A percentile compares a stretch with the other conserved stretches of the same genome.
phyloP scores from a whole-genome alignment of 2,329 filamentous ascomycete genomes.

The Fusarium protoensiforme region DNA sequence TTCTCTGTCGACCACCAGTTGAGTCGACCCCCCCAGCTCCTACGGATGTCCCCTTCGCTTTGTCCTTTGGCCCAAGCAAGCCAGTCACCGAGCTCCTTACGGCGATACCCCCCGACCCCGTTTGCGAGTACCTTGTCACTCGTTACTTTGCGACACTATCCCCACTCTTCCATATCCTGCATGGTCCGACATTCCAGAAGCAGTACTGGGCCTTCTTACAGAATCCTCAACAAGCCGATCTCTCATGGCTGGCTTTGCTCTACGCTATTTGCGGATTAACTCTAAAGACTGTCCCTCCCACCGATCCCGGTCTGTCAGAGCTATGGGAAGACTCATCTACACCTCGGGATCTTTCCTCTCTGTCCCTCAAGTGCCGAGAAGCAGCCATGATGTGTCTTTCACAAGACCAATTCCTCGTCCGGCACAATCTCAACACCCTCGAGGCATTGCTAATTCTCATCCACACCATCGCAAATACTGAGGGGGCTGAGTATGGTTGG shows the following conservation, averaged over 20 bases:
- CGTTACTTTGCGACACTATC: slow-evolving; percentile 19
- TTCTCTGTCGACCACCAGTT: not conserved
- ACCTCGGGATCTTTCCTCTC: not conserved
- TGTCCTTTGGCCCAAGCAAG: slow-evolving; percentile 8
- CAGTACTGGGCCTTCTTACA: slow-evolving; percentile 19
- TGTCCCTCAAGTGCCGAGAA: slow-evolving; percentile 6
- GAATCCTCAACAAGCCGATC: not conserved
- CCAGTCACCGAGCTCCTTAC: slow-evolving; percentile 8
- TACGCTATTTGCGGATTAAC: slow-evolving; percentile 29
- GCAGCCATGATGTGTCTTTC: slow-evolving; percentile 22
- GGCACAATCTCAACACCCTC: slow-evolving; percentile 25
- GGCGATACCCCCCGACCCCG: slow-evolving; percentile 2
- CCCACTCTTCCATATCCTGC: slow-evolving; percentile 28
- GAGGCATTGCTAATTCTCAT: slow-evolving; percentile 23
- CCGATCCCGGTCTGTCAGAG: slow-evolving; percentile 14
- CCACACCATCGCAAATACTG: slow-evolving; percentile 17
- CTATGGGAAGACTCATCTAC: not conserved
- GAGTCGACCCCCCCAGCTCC: not conserved
- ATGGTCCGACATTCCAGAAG: slow-evolving; percentile 30
- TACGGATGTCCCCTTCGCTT: not conserved
- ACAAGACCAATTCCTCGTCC: slow-evolving; percentile 24
- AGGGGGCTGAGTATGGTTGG: slow-evolving; percentile 28
- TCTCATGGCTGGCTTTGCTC: slow-evolving; percentile 30
- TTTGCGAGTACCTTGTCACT: slow-evolving; percentile 21
- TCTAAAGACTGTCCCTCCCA: slow-evolving; percentile 8